These are phyloP conservation scores for Centrapalus pauciflorus DNA, from an alignment of 129 eudicot species.

Conservation along the genomic window DNA sequence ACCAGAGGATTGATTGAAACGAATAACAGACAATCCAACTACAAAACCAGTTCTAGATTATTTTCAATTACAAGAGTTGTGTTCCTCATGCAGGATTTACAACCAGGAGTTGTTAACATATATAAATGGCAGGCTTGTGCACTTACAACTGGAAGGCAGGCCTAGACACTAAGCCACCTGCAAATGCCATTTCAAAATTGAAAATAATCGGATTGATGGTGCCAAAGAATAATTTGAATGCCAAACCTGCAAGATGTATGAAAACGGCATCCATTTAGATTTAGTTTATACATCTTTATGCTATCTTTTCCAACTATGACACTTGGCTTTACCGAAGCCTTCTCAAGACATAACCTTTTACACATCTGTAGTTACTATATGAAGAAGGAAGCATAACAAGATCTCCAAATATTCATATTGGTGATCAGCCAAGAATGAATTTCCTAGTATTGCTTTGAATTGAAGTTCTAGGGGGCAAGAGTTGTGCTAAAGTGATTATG, in stretches of 20 bases:
- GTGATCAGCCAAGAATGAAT: not conserved
- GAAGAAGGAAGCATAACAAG: not conserved
- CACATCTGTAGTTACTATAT: not conserved
- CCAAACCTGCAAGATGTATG: constrained; percentile 21
- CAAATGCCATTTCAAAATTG: constrained; percentile 5
- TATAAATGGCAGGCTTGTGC: not conserved
- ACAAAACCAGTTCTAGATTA: not conserved
- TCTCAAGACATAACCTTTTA: not conserved
- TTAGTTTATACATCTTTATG: no score
- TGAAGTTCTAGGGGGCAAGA: not conserved
- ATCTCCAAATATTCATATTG: not conserved
- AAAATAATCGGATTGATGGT: not conserved
- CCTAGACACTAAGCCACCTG: not conserved
- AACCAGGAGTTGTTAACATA: not conserved
- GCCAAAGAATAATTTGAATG: constrained; percentile 7
- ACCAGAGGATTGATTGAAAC: not conserved
- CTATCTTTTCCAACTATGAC: not conserved
- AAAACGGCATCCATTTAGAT: not conserved
- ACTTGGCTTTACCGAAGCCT: not conserved
- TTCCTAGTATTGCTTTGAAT: not conserved
- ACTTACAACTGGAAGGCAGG: not conserved
- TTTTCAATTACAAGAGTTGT: not conserved
- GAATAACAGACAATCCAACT: not conserved
- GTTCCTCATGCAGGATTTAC: not conserved
- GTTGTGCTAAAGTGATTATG: no score